Conservation (phyloP, 2,329 filamentous ascomycete genomes). For the Gaeumannomyces sp. region DNA sequence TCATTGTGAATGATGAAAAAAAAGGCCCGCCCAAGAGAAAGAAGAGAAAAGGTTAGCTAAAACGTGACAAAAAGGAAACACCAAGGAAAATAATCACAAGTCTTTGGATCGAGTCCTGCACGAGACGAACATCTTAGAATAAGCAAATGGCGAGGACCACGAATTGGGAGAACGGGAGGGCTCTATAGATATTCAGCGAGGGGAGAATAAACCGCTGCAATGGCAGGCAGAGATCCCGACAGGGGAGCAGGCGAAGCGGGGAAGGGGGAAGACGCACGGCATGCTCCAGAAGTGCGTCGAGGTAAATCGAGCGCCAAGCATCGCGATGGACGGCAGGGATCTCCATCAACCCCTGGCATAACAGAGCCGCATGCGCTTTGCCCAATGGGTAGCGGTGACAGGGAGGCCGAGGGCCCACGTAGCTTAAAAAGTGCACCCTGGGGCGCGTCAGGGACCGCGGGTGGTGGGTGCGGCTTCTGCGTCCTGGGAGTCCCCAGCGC, state of each 20-base stretch:
- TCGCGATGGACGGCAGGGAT: neutral
- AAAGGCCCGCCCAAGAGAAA: neutral
- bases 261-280: neutral
- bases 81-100: neutral
- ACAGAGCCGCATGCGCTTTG: neutral
- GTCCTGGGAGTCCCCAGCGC: neutral
- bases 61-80: constrained; percentile 1
- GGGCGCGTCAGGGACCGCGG: neutral
- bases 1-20: neutral
- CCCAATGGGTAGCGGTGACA: neutral
- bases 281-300: neutral
- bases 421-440: neutral
- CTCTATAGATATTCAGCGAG: neutral
- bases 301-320: neutral
- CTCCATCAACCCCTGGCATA: neutral
- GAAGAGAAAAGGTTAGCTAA: neutral
- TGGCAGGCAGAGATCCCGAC: neutral
- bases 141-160: neutral
- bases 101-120: neutral
- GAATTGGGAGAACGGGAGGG: neutral
- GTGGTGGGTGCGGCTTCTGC: too few species aligned
- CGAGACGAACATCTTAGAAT: neutral
- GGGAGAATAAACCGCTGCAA: neutral
- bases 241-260: neutral
- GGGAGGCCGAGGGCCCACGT: neutral